Percentiles rank a stretch among this genome's conserved stretches.
These are phyloP conservation scores for Colletotrichum gigasporum DNA, from an alignment of 2,329 filamentous ascomycete species.

Conservation along the genomic window DNA sequence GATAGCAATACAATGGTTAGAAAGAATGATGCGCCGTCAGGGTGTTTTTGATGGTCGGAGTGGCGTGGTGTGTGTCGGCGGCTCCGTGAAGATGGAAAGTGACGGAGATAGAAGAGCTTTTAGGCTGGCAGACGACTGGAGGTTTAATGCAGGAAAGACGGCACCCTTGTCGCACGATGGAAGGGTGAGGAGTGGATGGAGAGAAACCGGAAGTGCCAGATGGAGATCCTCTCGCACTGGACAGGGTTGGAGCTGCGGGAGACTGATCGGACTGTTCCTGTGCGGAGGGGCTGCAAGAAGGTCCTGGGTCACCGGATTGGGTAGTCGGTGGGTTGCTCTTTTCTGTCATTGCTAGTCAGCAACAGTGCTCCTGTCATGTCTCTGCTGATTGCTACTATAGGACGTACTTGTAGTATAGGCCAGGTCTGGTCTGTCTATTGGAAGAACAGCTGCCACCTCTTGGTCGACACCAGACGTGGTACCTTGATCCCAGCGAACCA, in stretches of 20 bases:
- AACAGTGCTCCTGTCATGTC: background rate
- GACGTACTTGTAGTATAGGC: background rate
- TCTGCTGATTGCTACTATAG: background rate
- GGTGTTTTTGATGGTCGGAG: too few relatives aligned
- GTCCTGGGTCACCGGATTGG: background rate
- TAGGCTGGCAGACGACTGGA: conserved; percentile 2
- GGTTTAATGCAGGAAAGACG: conserved; percentile 15
- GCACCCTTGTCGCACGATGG: conserved; percentile 7
- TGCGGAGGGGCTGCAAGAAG: conserved; percentile 8
- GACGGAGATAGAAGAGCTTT: background rate
- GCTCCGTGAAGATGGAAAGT: background rate
- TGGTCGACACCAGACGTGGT: background rate
- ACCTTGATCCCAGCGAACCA: background rate
- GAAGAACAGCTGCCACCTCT: background rate
- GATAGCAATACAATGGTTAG: too few relatives aligned
- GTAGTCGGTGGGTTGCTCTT: background rate
- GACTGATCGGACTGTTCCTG: conserved; percentile 9
- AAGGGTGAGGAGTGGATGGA: background rate
- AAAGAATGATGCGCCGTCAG: too few relatives aligned
- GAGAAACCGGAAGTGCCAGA: conserved; percentile 11
- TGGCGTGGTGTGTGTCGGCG: background rate
- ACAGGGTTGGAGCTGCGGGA: background rate
- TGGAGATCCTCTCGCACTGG: conserved; percentile 3
- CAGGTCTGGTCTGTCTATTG: background rate
- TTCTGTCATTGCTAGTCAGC: conserved; percentile 1